Evolutionary conservation across 176 grass and related monocot genomes (phyloP), one percentile per base, ranked within the genome.

Genomic region (Hsuehochloa calcarea): DNA sequence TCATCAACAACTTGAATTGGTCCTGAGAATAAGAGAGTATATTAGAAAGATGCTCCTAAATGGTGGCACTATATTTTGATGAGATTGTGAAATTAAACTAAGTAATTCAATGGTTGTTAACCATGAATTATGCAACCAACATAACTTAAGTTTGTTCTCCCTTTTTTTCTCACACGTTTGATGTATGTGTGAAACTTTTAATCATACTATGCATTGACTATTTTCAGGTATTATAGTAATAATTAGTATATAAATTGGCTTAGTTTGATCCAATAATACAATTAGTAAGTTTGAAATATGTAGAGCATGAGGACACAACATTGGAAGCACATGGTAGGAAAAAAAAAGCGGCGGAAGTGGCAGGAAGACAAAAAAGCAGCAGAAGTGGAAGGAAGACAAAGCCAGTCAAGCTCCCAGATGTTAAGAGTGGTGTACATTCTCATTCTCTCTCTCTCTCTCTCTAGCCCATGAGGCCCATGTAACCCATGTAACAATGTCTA

Each of bases 1-100:
- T 98, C 96, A 87, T 95, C 96, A 61, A 98, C 94, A 85, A 95
- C 96, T 84, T 93, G 93, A 84, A 98, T 95, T 66, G 96, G 96
- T 71, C 96, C 96, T 64, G 26, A 64, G 61, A 64, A 64, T 64
- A 15, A 31, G 8, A n/a, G 15, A 63, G 26, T 16, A 31, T 31
- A 31, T 76, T 54, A 51, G 45, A 78, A 78, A 46, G 38, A 59
- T 49, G 27, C 12, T 25, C 66, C 41, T 20, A 62, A 70, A 38
- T 49, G 34, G 14, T 49, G 71, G 15, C 40, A 82, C 39, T 74
- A 74, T 51, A 60, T 39, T 40, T 35, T 66, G 46, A 84, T 65
- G 37, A 78, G 43, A 77, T 78, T 71, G 78, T 52, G n/a, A 88
- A 78, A 83, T 5, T 45, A 20, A 54, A 58, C 13, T 75, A 13